Evolutionary conservation across 495 filamentous ascomycete genomes (phyloP).

Genomic region (Gamarada debralockiae): DNA sequence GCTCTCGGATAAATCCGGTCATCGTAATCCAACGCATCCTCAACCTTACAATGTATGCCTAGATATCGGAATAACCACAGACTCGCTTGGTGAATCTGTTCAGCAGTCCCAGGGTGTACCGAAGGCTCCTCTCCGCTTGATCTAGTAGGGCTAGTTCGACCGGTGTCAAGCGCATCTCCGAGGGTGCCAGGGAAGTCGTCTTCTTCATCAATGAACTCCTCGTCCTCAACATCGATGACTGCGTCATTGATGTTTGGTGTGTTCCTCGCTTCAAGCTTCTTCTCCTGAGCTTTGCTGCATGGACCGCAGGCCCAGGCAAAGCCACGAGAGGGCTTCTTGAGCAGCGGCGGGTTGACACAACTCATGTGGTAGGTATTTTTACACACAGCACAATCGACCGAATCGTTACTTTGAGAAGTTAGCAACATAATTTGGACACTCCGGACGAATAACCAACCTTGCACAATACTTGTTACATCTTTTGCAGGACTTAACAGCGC

Average conservation of each 20-base stretch:
- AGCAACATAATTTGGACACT: conserved; percentile 22
- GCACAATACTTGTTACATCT: conserved; percentile 86
- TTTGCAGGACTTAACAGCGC: conserved; percentile 95
- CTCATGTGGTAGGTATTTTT: conserved; percentile 97
- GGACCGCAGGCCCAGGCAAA: conserved; percentile 98
- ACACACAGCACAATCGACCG: conserved; percentile 95
- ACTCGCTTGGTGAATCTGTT: conserved; percentile 86
- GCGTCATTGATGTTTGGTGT: conserved; percentile 60
- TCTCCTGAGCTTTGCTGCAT: conserved; percentile 90
- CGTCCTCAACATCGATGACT: conserved; percentile 68
- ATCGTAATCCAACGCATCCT: conserved; percentile 96
- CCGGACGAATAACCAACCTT: conserved; percentile 53
- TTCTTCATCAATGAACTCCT: conserved; percentile 70
- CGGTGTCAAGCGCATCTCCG: conserved; percentile 47
- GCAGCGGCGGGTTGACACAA: conserved; percentile 86
- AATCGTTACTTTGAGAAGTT: conserved; percentile 64
- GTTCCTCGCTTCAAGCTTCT: conserved; percentile 85
- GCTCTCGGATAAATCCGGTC: conserved; percentile 97
- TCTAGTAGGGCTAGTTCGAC: conserved; percentile 53
- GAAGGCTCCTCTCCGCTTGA: conserved; percentile 47
- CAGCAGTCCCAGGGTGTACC: conserved; percentile 71
- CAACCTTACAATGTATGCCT: conserved; percentile 91
- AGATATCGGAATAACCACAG: conserved; percentile 97
- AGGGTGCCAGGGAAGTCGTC: conserved; percentile 62
- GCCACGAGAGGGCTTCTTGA: conserved; percentile 95